These are phyloP conservation scores for Boletus reticuloceps DNA, from an alignment of 768 basidiomycete species.

Conservation along the genomic window DNA sequence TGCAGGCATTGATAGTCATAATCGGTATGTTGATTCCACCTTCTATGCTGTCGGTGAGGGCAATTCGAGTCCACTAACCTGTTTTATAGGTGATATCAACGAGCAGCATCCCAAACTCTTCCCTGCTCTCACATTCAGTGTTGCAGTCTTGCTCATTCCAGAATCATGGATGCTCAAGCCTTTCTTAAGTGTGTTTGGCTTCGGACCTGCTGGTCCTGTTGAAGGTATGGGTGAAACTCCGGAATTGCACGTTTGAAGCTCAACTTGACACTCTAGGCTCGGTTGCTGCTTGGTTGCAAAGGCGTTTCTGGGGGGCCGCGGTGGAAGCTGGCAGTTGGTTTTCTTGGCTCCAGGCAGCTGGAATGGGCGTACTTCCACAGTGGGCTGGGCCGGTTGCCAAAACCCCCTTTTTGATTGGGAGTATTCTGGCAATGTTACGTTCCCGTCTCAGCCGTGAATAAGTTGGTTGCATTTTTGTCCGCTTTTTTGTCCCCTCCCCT, in stretches of 20 bases:
- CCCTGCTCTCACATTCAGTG: not conserved
- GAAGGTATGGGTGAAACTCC: conserved; percentile 3
- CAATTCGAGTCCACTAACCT: not conserved
- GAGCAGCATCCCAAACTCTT: conserved; percentile 11
- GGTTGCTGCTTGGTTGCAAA: conserved; percentile 5
- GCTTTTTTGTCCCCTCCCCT: no score
- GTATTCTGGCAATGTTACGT: not conserved
- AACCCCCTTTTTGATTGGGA: not conserved
- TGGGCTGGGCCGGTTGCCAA: conserved; percentile 2
- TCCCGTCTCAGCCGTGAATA: not conserved
- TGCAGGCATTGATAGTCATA: conserved; percentile 1
- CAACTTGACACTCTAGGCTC: conserved; percentile 3
- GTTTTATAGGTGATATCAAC: conserved; percentile 14
- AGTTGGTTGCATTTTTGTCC: not conserved
- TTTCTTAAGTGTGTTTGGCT: conserved; percentile 12
- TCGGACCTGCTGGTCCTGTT: conserved; percentile 12
- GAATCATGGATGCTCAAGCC: conserved; percentile 14
- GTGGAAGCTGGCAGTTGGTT: no score
- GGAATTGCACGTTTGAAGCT: not conserved
- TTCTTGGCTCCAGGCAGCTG: conserved; percentile 11
- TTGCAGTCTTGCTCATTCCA: conserved; percentile 7
- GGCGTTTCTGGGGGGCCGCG: no score
- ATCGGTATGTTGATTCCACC: conserved; percentile 6
- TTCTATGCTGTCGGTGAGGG: not conserved
- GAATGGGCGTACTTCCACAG: conserved; percentile 3